Percentiles rank a stretch among this genome's conserved stretches.
Conservation (phyloP, 192 early-diverging fungal species). For the Phlyctochytrium bullatum region DNA sequence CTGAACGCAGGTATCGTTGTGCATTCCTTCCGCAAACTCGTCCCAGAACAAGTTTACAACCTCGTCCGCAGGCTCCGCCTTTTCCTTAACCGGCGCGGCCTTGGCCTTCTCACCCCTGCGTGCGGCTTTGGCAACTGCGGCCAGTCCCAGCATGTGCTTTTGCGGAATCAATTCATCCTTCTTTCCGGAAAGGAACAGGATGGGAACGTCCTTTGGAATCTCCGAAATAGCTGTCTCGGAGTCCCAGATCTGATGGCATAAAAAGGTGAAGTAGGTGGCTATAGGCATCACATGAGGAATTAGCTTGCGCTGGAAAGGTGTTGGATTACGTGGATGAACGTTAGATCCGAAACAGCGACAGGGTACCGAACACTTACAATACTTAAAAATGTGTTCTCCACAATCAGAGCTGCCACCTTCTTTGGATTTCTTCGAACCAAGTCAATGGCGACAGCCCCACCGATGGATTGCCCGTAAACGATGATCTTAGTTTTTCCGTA, state of each 20-base stretch:
- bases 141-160: conserved; percentile 78
- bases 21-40: conserved; percentile 78
- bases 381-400: conserved; percentile 94
- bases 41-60: conserved; percentile 20
- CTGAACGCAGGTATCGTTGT: conserved; percentile 90
- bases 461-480: conserved; percentile 93
- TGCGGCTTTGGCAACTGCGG: conserved; percentile 52
- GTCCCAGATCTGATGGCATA: conserved; percentile 89
- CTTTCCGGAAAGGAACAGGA: conserved; percentile 77
- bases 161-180: conserved; percentile 89
- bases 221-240: conserved; percentile 69
- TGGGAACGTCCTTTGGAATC: conserved; percentile 58
- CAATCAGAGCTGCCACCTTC: conserved; percentile 73
- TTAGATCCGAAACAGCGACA: neutral
- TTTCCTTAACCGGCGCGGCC: conserved; percentile 4
- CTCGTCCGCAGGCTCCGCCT: neutral
- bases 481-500: conserved; percentile 76
- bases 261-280: conserved; percentile 67
- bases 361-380: conserved; percentile 50
- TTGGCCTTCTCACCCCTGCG: conserved; percentile 22
- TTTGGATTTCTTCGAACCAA: conserved; percentile 75
- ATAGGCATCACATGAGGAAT: conserved; percentile 83
- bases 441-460: conserved; percentile 93
- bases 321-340: neutral
- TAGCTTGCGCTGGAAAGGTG: conserved; percentile 64